Evolutionary conservation across 2,329 filamentous ascomycete species (phyloP).

Genomic region (Orbilia javanica): DNA sequence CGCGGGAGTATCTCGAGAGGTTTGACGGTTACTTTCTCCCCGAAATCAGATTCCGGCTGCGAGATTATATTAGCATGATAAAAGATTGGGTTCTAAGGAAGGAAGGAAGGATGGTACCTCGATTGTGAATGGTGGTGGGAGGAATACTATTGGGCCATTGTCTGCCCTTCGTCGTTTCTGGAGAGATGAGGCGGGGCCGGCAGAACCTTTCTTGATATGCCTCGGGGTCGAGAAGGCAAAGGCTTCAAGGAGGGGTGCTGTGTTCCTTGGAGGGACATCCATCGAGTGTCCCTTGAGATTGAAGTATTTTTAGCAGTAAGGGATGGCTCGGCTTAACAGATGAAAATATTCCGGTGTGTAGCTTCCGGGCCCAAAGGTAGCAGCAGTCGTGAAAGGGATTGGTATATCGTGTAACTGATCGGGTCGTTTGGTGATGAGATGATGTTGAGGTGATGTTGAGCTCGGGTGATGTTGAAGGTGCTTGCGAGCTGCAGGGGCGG

Average conservation of each 20-base stretch:
- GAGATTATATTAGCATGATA: background rate
- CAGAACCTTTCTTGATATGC: background rate
- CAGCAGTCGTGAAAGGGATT: background rate
- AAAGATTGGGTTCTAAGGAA: background rate
- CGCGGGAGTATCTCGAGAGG: conserved; percentile 16
- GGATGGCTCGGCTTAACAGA: no score
- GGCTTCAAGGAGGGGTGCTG: background rate
- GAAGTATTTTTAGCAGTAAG: background rate
- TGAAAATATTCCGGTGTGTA: no score
- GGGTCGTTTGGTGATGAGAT: background rate
- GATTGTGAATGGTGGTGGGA: conserved; percentile 28
- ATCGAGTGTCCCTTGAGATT: background rate
- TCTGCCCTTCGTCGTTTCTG: conserved; percentile 7
- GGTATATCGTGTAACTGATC: background rate
- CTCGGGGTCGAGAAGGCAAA: background rate
- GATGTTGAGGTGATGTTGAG: conserved; percentile 9
- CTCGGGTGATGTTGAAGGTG: conserved; percentile 4
- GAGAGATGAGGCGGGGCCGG: background rate
- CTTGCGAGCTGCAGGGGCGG: background rate
- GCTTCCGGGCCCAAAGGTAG: no score
- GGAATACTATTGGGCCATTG: background rate
- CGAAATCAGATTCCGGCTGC: conserved; percentile 34
- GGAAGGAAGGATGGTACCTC: conserved; percentile 11
- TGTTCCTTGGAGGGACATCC: background rate
- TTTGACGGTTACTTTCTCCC: conserved; percentile 13